These are phyloP conservation scores for Fusarium redolens DNA, from an alignment of 2,329 filamentous ascomycete genomes.

Conservation along the genomic window DNA sequence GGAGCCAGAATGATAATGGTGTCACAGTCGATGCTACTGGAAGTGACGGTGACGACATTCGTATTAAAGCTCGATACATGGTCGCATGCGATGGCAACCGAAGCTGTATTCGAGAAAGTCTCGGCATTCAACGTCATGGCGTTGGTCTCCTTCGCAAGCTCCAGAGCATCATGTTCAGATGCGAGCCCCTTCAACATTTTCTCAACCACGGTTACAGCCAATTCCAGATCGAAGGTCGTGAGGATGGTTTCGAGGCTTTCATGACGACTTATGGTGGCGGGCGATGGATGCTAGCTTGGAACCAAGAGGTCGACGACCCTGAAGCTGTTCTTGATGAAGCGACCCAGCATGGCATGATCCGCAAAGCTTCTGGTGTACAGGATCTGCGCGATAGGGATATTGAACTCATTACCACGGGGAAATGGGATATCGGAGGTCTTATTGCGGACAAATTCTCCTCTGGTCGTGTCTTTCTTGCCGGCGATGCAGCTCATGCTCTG, in stretches of 20 bases:
- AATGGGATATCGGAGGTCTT: conserved; percentile 41
- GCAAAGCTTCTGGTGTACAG: conserved; percentile 20
- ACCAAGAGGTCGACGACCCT: background rate
- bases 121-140: conserved; percentile 46
- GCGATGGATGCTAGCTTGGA: conserved; percentile 41
- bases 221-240: conserved; percentile 45
- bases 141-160: conserved; percentile 47
- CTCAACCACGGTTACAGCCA: conserved; percentile 48
- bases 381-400: conserved; percentile 25
- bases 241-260: conserved; percentile 43
- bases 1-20: conserved; percentile 35
- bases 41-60: conserved; percentile 13
- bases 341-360: conserved; percentile 15
- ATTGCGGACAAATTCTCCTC: conserved; percentile 46
- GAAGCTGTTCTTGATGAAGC: conserved; percentile 1
- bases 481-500: conserved; percentile 38
- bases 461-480: conserved; percentile 30
- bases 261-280: conserved; percentile 40
- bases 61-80: conserved; percentile 50
- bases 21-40: conserved; percentile 7
- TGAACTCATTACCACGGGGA: conserved; percentile 30
- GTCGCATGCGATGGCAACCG: conserved; percentile 53
- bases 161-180: conserved; percentile 51
- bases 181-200: conserved; percentile 44
- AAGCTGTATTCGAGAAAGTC: conserved; percentile 43